Conservation (phyloP, 179 eudicot species). For the Beta corolliflora region DNA sequence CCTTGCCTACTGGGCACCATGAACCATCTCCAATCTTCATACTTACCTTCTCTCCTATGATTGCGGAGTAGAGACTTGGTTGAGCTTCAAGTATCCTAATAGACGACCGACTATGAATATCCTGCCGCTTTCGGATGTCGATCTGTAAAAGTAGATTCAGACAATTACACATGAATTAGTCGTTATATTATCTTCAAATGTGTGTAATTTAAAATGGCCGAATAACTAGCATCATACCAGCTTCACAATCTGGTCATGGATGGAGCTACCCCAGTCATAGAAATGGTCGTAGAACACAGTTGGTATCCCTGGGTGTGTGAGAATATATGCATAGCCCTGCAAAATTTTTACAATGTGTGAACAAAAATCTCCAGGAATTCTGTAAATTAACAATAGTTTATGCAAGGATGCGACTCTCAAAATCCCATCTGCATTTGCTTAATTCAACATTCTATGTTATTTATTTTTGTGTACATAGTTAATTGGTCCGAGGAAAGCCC, state of each 20-base stretch:
- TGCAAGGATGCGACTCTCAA: not conserved
- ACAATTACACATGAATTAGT: not conserved
- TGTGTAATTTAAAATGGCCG: not conserved
- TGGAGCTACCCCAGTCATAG: constrained; percentile 73
- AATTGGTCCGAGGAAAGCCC: too few relatives aligned
- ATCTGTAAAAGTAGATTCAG: constrained; percentile 48
- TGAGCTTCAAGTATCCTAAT: constrained; percentile 73
- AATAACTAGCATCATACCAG: constrained; percentile 50
- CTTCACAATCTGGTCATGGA: constrained; percentile 82
- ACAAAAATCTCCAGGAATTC: not conserved
- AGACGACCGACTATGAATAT: constrained; percentile 71
- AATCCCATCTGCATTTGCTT: not conserved
- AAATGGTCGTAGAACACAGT: constrained; percentile 90
- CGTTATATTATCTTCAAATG: not conserved
- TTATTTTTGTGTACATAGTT: not conserved
- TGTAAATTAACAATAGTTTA: not conserved
- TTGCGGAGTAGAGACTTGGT: constrained; percentile 77
- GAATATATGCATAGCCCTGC: constrained; percentile 94
- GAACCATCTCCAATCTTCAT: constrained; percentile 91
- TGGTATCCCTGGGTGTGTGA: constrained; percentile 92
- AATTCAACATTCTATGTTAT: not conserved
- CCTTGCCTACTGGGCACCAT: constrained; percentile 83
- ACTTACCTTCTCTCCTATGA: constrained; percentile 68
- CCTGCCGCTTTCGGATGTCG: constrained; percentile 55
- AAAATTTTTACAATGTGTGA: not conserved